These are phyloP conservation scores for Pelargonium citronellum DNA, from an alignment of 441 rosid genomes.

Conservation along the genomic window DNA sequence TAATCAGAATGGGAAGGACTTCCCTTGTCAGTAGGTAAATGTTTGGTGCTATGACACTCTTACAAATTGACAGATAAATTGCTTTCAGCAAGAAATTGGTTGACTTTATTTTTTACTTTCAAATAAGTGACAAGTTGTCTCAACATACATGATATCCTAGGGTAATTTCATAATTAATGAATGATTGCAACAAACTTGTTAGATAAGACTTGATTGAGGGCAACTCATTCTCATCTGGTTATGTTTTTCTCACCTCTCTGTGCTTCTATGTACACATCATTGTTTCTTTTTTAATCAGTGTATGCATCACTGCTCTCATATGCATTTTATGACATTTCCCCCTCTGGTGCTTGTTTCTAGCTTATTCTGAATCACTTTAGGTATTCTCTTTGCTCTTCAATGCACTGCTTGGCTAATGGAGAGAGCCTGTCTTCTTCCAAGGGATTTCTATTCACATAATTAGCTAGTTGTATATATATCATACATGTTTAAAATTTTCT, in stretches of 20 bases:
- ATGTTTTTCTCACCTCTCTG: constrained; percentile 1
- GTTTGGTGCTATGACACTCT: not conserved
- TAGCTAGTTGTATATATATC: not conserved
- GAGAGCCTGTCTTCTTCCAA: not conserved
- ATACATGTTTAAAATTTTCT: not conserved
- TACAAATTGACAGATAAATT: not conserved
- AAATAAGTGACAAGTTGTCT: not conserved
- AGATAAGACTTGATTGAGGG: too few species aligned
- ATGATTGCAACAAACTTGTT: not conserved
- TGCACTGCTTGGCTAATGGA: not conserved
- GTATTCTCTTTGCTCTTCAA: not conserved
- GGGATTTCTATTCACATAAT: not conserved
- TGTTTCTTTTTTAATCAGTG: not conserved
- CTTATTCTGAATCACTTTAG: not conserved
- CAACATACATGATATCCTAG: not conserved
- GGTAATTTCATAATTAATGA: not conserved
- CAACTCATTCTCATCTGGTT: not conserved
- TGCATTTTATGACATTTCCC: not conserved
- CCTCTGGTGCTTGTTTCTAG: not conserved
- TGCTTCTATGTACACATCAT: not conserved
- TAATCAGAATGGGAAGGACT: too few species aligned
- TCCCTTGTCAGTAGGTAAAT: not conserved
- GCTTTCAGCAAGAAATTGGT: too few species aligned
- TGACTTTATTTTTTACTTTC: too few species aligned
- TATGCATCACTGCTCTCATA: not conserved